A percentile compares a stretch with the other conserved stretches of the same genome.
phyloP scores from a whole-genome alignment of 768 basidiomycete genomes.

The Holtermannia corniformis region DNA sequence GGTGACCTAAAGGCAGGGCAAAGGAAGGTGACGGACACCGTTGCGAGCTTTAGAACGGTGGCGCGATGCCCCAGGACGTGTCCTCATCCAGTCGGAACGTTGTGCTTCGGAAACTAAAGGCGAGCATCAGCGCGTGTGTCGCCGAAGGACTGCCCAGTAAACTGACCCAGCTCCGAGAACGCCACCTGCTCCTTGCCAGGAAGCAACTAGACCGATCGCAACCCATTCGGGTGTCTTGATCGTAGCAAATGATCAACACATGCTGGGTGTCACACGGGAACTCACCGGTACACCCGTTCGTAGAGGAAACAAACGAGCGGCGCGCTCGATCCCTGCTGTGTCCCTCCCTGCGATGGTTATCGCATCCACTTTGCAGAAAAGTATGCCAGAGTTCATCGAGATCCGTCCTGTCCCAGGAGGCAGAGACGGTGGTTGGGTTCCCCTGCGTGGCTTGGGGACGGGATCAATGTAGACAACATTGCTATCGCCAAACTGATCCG shows the following conservation, averaged over 20 bases:
- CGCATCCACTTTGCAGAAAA: constrained; percentile 55
- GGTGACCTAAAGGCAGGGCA: too few relatives aligned
- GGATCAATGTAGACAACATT: constrained; percentile 33
- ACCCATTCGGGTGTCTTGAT: constrained; percentile 60
- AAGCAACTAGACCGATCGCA: constrained; percentile 50
- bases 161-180: constrained; percentile 63
- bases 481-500: constrained; percentile 8
- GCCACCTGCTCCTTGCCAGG: constrained; percentile 60
- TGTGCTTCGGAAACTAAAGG: too few relatives aligned
- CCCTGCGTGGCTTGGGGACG: constrained; percentile 17
- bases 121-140: too few relatives aligned
- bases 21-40: too few relatives aligned
- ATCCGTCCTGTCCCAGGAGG: constrained; percentile 14
- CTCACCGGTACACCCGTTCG: constrained; percentile 62
- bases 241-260: not conserved
- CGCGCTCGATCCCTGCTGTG: constrained; percentile 55
- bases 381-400: constrained; percentile 34
- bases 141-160: too few relatives aligned
- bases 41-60: too few relatives aligned
- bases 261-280: not conserved
- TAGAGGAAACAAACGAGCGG: constrained; percentile 65
- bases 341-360: constrained; percentile 59
- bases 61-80: too few relatives aligned
- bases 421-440: constrained; percentile 6
- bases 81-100: too few relatives aligned